Evolutionary conservation across 1,284 basidiomycete genomes (phyloP).

Genomic region (Ustilago sp.): DNA sequence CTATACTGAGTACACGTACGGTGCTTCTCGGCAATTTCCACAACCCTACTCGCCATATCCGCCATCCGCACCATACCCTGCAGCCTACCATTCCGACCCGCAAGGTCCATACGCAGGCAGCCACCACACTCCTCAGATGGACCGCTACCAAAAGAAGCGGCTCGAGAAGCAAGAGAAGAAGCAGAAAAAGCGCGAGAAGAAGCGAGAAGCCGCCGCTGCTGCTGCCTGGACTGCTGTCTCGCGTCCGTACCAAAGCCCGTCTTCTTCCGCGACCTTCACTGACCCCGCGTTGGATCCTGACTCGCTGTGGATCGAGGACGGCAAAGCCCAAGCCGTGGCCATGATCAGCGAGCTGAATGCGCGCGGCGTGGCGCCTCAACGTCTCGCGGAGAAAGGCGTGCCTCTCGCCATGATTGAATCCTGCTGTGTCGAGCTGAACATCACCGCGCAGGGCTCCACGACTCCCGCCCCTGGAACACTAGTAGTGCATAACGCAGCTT

Average conservation of each 20-base stretch:
- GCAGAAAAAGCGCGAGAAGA: slow-evolving; percentile 23
- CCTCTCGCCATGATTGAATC: slow-evolving; percentile 21
- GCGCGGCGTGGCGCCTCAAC: slow-evolving; percentile 28
- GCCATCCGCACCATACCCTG: slow-evolving; percentile 4
- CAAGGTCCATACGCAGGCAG: not conserved
- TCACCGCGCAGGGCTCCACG: slow-evolving; percentile 4
- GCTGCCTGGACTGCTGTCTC: slow-evolving; percentile 3
- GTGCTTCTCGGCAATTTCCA: not conserved
- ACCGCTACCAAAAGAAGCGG: slow-evolving; percentile 10
- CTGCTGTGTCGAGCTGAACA: slow-evolving; percentile 33
- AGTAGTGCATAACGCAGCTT: not conserved
- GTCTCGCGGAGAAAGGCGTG: slow-evolving; percentile 26
- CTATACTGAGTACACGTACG: slow-evolving; percentile 1
- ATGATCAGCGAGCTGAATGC: slow-evolving; percentile 31
- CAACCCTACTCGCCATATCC: slow-evolving; percentile 11
- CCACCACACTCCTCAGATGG: slow-evolving; percentile 7
- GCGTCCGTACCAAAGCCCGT: not conserved
- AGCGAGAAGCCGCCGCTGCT: slow-evolving; percentile 17
- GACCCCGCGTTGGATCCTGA: not conserved
- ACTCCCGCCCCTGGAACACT: not conserved
- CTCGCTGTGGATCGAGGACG: slow-evolving; percentile 24
- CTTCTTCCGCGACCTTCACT: not conserved
- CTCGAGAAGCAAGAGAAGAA: slow-evolving; percentile 35
- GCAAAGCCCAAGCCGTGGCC: slow-evolving; percentile 23
- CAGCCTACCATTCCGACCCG: slow-evolving; percentile 1